A percentile compares a stretch with the other conserved stretches of the same genome.
Evolutionary conservation across 352 stramenopile genomes (phyloP).

Genomic region (Globisporangium spiculum): DNA sequence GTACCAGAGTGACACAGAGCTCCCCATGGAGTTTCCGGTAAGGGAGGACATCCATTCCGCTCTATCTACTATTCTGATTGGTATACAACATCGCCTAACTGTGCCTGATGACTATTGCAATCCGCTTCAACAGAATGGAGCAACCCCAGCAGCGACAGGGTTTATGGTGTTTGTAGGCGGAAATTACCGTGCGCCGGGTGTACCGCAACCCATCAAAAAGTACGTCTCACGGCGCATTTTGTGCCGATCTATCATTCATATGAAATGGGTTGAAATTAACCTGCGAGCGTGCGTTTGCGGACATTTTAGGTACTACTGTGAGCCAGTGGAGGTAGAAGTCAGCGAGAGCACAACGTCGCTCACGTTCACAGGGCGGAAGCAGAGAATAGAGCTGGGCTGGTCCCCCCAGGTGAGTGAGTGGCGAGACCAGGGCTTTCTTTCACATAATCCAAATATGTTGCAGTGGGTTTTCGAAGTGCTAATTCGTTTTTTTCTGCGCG

Average conservation of each 20-base stretch:
- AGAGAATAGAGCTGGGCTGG: constrained; percentile 72
- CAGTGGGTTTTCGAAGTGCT: background rate
- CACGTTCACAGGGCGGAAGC: constrained; percentile 58
- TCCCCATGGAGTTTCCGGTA: constrained; percentile 82
- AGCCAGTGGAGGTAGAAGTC: constrained; percentile 60
- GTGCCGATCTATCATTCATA: background rate
- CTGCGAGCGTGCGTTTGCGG: background rate
- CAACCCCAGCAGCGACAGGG: constrained; percentile 63
- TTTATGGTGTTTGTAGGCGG: constrained; percentile 68
- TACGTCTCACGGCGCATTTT: constrained; percentile 17
- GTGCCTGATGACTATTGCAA: no score
- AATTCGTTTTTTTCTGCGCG: background rate
- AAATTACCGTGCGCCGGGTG: constrained; percentile 34
- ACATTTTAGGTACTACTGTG: constrained; percentile 65
- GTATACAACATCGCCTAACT: no score
- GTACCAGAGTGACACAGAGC: constrained; percentile 72
- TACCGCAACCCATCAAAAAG: constrained; percentile 49
- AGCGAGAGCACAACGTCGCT: constrained; percentile 35
- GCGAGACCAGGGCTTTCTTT: background rate
- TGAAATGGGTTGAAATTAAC: background rate
- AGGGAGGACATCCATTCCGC: background rate
- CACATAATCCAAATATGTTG: background rate
- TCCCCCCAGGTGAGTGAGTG: constrained; percentile 55
- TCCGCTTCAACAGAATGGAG: constrained; percentile 48
- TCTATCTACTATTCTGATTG: no score